phyloP scores from a whole-genome alignment of 2,329 filamentous ascomycete genomes.

The Aspergillus bombycis region DNA sequence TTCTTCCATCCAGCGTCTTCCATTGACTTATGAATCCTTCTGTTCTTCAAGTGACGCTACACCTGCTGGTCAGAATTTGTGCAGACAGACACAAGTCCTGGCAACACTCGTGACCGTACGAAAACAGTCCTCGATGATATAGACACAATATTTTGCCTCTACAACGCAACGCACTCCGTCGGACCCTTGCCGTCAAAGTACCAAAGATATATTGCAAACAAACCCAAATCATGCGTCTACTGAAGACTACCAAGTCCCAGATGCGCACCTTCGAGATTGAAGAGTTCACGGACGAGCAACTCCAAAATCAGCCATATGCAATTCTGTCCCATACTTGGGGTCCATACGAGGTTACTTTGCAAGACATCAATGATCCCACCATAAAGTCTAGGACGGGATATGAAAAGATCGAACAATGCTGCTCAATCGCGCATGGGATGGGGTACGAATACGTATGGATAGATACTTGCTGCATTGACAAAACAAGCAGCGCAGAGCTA shows the following conservation, averaged over 20 bases:
- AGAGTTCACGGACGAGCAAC: background rate
- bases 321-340: constrained; percentile 10
- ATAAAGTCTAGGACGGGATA: background rate
- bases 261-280: background rate
- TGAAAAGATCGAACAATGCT: constrained; percentile 13
- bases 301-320: background rate
- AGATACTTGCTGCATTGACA: constrained; percentile 29
- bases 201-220: fast-evolving
- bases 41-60: no score
- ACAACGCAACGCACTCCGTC: no score
- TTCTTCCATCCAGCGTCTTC: no score
- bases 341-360: background rate
- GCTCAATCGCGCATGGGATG: background rate
- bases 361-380: background rate
- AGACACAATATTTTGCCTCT: background rate
- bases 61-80: no score
- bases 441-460: constrained; percentile 22
- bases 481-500: constrained; percentile 24
- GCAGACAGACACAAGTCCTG: no score
- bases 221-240: background rate
- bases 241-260: background rate
- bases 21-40: no score
- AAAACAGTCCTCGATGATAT: no score
- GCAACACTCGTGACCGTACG: no score
- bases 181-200: background rate